Evolutionary conservation across 1,139 yeast genomes (phyloP), one percentile per base, ranked within the genome.

Genomic region (Saccharomyces pastorianus): DNA sequence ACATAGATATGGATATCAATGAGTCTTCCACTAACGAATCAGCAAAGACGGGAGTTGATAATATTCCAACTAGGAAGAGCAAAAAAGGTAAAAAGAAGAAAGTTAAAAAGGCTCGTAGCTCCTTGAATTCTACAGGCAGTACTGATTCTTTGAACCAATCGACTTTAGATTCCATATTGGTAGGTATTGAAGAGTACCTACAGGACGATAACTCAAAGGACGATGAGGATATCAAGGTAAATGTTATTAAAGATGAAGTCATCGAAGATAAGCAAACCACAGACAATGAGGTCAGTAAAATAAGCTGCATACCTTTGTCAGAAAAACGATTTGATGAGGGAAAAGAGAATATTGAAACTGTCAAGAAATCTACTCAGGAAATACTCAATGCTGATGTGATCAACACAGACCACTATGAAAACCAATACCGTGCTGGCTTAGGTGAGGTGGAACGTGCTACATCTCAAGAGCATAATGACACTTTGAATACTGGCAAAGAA

Each of bases 181-280:
- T 54, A 6, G 61, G 60, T 29, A 56, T 59, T 41, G 60, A 59
- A 50, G 57, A 57, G 41, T 56, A 53, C 31, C 32, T 56, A 26
- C 56, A 53, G 26, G 49, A 34, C 26, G 57, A 52, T 29, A 42
- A 17, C 17, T 9, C 26, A 31, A 28, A 23, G n/a, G 20, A 38
- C 14, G 2, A 17, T 11, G 51, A 47, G 7, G 51, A 42, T 26
- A 47, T 53, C n/a, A 17, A 46, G 2, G 53, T 48, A 13, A 50
- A 42, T 9, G 41, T 26, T 7, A 7, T 25, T 7, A 29, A 27
- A 14, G 27, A 5, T 1, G 23, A 14, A 46, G 17, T 14, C 7
- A 20, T 20, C 20, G 20, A 3, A 6, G 11, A 46, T 23, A 14
- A 13, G 2, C 20, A 20, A 2, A 20, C 3, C 20, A 2, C 3